Conservation (phyloP, 768 basidiomycete species). For the Fibroporia radiculosa region DNA sequence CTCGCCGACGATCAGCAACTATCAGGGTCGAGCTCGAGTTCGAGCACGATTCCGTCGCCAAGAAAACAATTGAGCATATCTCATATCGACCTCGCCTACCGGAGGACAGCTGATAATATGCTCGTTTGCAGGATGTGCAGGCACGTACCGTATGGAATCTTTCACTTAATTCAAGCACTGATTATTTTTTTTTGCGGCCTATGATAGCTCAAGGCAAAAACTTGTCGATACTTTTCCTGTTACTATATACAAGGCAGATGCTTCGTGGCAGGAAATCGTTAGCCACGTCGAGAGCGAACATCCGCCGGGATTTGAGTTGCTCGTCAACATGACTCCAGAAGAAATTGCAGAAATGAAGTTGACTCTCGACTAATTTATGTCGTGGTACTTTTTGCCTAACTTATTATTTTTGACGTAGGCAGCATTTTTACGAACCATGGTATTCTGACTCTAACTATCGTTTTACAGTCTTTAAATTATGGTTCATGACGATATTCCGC, state of each 20-base stretch:
- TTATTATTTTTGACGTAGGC: no score
- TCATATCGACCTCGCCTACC: conserved; percentile 15
- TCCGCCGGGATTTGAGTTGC: conserved; percentile 6
- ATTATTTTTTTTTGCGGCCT: not conserved
- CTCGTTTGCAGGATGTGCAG: conserved; percentile 14
- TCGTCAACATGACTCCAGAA: conserved; percentile 7
- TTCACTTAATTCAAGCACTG: not conserved
- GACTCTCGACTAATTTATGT: no score
- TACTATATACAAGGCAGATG: not conserved
- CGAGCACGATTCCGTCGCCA: not conserved
- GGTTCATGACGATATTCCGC: no score
- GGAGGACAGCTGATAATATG: conserved; percentile 1
- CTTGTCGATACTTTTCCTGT: not conserved
- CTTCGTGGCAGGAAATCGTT: conserved; percentile 11
- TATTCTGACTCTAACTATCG: no score
- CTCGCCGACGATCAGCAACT: not conserved
- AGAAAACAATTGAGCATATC: conserved; percentile 8
- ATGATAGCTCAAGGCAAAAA: not conserved
- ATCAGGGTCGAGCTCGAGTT: not conserved
- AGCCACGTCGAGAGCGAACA: conserved; percentile 15
- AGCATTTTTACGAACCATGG: no score
- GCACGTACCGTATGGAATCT: conserved; percentile 6
- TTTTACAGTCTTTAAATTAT: no score
- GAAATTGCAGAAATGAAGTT: conserved; percentile 6
- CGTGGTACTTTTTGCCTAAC: no score